Evolutionary conservation across 2,329 filamentous ascomycete species (phyloP), one percentile per base, ranked within the genome.

Genomic region (Aspergillus spinulosporus): DNA sequence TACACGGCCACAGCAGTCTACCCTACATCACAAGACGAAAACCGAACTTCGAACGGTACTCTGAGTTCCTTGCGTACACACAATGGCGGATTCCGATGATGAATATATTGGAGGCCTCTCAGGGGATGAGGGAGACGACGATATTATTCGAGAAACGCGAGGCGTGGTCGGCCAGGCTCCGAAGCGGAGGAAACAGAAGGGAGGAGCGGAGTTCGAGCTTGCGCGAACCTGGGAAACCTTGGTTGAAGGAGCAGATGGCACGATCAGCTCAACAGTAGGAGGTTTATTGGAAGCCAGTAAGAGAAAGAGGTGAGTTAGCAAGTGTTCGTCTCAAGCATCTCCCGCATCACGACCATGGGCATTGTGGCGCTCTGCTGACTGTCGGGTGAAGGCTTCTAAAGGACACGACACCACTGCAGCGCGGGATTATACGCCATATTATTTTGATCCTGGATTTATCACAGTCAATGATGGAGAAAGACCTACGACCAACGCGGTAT

Each of bases 361-460:
- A 21, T 21, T 21, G 21, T 21, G 21, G 21, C 21, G 34, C 34
- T 11, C 9, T 37, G 34, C 34, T 37, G 11, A 37, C 21, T 21
- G 21, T 21, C 21, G 21, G 29, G 31, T 76, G 74, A 64, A 90
- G 92, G 65, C 78, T 97, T 59, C 81, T 96, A 59, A 89, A 91
- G 73, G 94, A 99, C 72, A 97, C 94, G 29, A 97, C 93, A 47
- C 94, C 94, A 9, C 80, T 99, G 53, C 94, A 99, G 76, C 85
- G 94, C 65, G 94, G 94, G 60, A 99, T 99, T 67, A 99, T 99
- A 74, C 88, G 94, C n/a, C 93, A 99, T 74, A 78, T 97, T 49
- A 86, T 97, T 55, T 81, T 99, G 21, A 87, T 97, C 39, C 78
- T 99, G 34, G 94, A 99, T 74, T 88, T 97, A 74, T 96, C 90